Base-by-base conservation (phyloP, 169 alveolate species). In the Babesia caballi region DNA sequence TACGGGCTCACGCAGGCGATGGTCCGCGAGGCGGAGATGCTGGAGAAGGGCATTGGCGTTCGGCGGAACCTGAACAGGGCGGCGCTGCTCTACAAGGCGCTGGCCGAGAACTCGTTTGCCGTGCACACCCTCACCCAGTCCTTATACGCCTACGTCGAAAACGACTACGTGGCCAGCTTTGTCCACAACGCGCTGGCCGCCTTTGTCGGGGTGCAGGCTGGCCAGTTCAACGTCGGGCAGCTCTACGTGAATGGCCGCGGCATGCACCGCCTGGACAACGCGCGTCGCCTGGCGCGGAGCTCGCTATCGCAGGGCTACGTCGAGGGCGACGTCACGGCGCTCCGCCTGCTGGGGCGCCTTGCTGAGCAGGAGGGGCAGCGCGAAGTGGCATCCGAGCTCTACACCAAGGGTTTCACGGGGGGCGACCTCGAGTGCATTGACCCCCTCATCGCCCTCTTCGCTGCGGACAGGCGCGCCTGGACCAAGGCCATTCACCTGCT, bases 401-500 rank as follows among this genome's bases (percentile, higher is more conserved):
- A 52, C 61, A 35, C 33, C 33, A 67, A 69, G 47, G 82, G 87
- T 0, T 78, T 78, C 47, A 61, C 68, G 33, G 54, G 61, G 1
- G 87, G 87, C 27, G 87, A 78, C 58, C 33, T 78, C 67, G 57
- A 42, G n/a, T 78, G 87, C 56, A 3, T 78, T 1, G 76, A 78
- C 32, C 87, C 87, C 2, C 32, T 78, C 0, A 70, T 50, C 19
- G 27, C 19, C n/a, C 2, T 57, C 5, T 6, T 60, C n/a, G 36
- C 67, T 14, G 11, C 46, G 42, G 65, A 56, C n/a, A 41, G 53
- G 15, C 53, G 19, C 12, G 49, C 57, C 27, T 12, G 57, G 41
- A 27, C 36, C 19, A 78, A 78, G 61, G 87, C 87, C 5, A 49
- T 68, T 17, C 56, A 38, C 35, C 75, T 78, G 46, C 51, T 78